These are phyloP conservation scores for Leccinum subgranulosum DNA, from an alignment of 768 basidiomycete genomes.

Conservation along the genomic window DNA sequence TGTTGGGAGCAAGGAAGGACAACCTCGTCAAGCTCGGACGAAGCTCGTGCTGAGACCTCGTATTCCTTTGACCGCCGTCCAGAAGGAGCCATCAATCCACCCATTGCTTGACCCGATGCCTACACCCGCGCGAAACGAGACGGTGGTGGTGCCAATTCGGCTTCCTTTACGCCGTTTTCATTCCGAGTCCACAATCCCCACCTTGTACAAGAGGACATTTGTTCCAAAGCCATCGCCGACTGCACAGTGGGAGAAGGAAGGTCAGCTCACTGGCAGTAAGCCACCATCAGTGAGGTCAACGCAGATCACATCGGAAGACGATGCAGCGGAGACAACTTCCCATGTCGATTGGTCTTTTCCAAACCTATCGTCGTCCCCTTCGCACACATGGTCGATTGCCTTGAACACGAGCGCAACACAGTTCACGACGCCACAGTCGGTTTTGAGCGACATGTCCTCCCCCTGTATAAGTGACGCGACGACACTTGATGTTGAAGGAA, in stretches of 20 bases:
- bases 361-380: constrained; percentile 3
- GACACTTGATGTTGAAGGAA: too few species aligned
- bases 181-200: neutral
- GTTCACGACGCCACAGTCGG: neutral
- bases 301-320: neutral
- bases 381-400: constrained; percentile 1
- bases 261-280: neutral
- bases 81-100: neutral
- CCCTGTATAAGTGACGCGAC: too few species aligned
- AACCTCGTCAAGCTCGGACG: neutral
- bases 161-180: neutral
- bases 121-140: neutral
- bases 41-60: neutral
- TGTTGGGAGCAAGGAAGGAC: neutral
- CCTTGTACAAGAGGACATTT: neutral
- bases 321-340: neutral
- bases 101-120: neutral
- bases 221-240: neutral
- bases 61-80: neutral
- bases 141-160: neutral
- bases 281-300: neutral
- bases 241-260: neutral
- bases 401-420: neutral
- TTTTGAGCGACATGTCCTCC: neutral
- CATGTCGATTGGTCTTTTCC: neutral